A percentile compares a stretch with the other conserved stretches of the same genome.
Conservation (phyloP, 1,284 basidiomycete species). For the Ceratobasidium sp. region DNA sequence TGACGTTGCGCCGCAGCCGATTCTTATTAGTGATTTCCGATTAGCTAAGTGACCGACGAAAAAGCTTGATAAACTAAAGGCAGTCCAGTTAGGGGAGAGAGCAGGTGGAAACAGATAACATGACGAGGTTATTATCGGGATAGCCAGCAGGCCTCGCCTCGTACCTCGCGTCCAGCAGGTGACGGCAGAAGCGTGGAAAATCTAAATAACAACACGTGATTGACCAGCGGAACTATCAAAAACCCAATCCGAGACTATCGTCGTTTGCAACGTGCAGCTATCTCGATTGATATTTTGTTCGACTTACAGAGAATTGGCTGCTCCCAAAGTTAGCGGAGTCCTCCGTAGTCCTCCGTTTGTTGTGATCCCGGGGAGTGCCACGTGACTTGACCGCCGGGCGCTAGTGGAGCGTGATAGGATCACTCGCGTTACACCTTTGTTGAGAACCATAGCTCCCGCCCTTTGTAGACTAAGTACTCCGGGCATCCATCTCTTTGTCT, state of each 20-base stretch:
- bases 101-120: not conserved
- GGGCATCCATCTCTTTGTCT: constrained; percentile 26
- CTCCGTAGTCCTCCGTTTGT: not conserved
- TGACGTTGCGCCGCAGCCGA: constrained; percentile 39
- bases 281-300: constrained; percentile 9
- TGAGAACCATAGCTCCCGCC: constrained; percentile 1
- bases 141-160: constrained; percentile 23
- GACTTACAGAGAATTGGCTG: constrained; percentile 1
- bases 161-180: constrained; percentile 38
- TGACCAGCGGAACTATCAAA: not conserved
- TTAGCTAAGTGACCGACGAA: constrained; percentile 30
- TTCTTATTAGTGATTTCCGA: constrained; percentile 29
- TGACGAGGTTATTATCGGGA: constrained; percentile 14
- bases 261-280: not conserved
- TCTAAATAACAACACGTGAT: constrained; percentile 31
- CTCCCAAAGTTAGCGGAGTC: not conserved
- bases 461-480: not conserved
- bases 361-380: not conserved
- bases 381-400: constrained; percentile 13
- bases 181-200: constrained; percentile 25
- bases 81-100: constrained; percentile 9
- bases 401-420: constrained; percentile 11
- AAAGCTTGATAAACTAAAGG: constrained; percentile 23
- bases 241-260: constrained; percentile 5
- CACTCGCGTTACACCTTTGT: constrained; percentile 26